A percentile compares a stretch with the other conserved stretches of the same genome.
phyloP scores from a whole-genome alignment of 768 basidiomycete species.

The Aureoboletus auriporus region DNA sequence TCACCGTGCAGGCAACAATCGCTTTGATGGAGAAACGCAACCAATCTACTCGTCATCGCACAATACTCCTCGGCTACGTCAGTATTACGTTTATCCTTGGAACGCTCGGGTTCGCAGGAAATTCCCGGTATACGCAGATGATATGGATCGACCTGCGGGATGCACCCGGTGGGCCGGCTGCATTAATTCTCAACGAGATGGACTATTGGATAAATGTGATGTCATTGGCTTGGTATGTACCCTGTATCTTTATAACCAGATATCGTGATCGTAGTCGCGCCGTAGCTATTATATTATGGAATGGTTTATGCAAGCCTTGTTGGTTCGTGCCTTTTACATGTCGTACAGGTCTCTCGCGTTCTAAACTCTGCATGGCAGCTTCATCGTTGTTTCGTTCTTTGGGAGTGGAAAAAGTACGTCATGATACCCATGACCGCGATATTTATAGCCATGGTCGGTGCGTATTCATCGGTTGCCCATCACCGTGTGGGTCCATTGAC shows the following conservation, averaged over 20 bases:
- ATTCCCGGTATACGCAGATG: conserved; percentile 27
- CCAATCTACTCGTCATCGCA: not conserved
- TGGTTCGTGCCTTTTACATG: conserved; percentile 8
- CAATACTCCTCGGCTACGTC: conserved; percentile 19
- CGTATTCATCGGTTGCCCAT: not conserved
- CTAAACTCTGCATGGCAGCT: conserved; percentile 4
- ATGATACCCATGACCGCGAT: conserved; percentile 13
- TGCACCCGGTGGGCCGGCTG: conserved; percentile 9
- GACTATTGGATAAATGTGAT: conserved; percentile 18
- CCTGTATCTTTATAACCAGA: not conserved
- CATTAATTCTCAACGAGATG: conserved; percentile 11
- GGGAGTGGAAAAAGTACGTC: conserved; percentile 9
- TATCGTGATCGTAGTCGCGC: not conserved
- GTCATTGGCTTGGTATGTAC: conserved; percentile 15
- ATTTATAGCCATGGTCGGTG: conserved; percentile 14
- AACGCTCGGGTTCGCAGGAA: conserved; percentile 21
- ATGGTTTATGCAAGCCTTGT: conserved; percentile 27
- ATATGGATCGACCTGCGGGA: conserved; percentile 31
- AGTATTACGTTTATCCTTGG: conserved; percentile 24
- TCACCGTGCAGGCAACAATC: conserved; percentile 16
- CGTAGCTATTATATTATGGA: conserved; percentile 25
- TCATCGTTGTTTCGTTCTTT: conserved; percentile 16
- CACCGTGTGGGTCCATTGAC: not conserved
- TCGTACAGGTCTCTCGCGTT: not conserved
- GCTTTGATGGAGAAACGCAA: conserved; percentile 5